Percentiles rank a stretch among this genome's conserved stretches.
Conservation (phyloP, 2,329 filamentous ascomycete species). For the Lachnellula suecica region DNA sequence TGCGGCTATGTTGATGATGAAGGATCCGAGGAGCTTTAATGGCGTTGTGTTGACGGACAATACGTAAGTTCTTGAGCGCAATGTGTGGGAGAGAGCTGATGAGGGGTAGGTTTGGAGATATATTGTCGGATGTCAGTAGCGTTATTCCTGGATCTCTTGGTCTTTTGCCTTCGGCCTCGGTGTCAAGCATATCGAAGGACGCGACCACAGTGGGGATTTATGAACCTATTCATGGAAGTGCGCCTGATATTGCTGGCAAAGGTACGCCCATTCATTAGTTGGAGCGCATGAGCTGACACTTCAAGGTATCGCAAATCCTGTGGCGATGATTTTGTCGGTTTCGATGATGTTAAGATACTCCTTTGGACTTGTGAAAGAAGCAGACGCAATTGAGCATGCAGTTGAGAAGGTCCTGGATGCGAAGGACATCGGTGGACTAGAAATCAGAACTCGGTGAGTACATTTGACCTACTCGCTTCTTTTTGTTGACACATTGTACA, state of each 20-base stretch:
- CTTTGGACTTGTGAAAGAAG: constrained; percentile 72
- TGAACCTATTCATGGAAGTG: constrained; percentile 88
- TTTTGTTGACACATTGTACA: background rate
- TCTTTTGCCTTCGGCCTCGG: constrained; percentile 80
- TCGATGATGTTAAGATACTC: constrained; percentile 96
- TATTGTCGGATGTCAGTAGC: constrained; percentile 88
- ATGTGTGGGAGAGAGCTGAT: constrained; percentile 80
- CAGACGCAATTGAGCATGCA: constrained; percentile 73
- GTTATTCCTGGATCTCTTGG: constrained; percentile 89
- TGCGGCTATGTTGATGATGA: constrained; percentile 92
- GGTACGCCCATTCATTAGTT: background rate
- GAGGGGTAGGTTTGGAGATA: constrained; percentile 86
- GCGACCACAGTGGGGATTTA: constrained; percentile 62
- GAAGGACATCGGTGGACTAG: constrained; percentile 8
- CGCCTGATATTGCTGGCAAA: constrained; percentile 82
- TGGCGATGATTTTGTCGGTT: constrained; percentile 86
- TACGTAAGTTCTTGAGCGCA: background rate
- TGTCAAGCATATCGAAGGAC: constrained; percentile 57
- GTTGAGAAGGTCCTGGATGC: constrained; percentile 68
- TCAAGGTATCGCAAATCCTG: constrained; percentile 83
- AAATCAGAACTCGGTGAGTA: background rate
- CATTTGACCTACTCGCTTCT: background rate
- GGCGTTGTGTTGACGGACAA: constrained; percentile 89
- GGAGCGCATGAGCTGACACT: background rate
- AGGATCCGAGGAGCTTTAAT: constrained; percentile 82